Percentiles rank a stretch among this genome's conserved stretches.
Conservation (phyloP, 306 rosid species). For the Castanospermum australe region DNA sequence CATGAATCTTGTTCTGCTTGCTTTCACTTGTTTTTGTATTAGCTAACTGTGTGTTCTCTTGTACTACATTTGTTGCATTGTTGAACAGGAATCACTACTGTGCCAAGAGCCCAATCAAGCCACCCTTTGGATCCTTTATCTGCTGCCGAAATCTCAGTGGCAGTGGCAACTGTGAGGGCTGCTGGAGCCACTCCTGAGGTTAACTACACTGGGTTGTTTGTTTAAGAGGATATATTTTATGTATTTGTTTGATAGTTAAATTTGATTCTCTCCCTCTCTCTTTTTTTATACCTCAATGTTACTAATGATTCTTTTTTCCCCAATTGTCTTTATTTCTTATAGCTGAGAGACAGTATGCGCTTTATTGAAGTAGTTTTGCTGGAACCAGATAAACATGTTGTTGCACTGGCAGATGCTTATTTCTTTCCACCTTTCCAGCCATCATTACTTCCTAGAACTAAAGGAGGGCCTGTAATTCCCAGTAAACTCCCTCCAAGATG, state of each 20-base stretch:
- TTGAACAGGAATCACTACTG: conserved; percentile 46
- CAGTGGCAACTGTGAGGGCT: conserved; percentile 82
- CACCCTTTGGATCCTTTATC: conserved; percentile 89
- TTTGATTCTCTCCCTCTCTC: background rate
- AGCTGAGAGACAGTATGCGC: conserved; percentile 88
- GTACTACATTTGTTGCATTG: conserved; percentile 14
- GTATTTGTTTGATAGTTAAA: background rate
- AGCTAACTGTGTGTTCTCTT: background rate
- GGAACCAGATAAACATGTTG: conserved; percentile 79
- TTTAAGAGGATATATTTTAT: background rate
- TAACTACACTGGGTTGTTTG: background rate
- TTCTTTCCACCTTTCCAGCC: conserved; percentile 92
- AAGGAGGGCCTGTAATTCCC: conserved; percentile 72
- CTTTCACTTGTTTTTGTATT: background rate
- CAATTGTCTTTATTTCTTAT: conserved; percentile 13
- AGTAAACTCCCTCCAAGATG: conserved; percentile 77
- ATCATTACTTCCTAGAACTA: conserved; percentile 70
- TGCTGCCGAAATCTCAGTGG: conserved; percentile 80
- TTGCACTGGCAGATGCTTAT: conserved; percentile 86
- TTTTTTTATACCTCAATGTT: too few species aligned
- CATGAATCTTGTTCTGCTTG: background rate
- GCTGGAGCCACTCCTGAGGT: conserved; percentile 93
- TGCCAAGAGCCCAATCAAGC: conserved; percentile 64
- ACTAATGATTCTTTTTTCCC: background rate
- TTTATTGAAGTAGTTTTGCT: conserved; percentile 67